A percentile compares a stretch with the other conserved stretches of the same genome.
Conservation (phyloP, 2,329 filamentous ascomycete species). For the Rosellinia necatrix region DNA sequence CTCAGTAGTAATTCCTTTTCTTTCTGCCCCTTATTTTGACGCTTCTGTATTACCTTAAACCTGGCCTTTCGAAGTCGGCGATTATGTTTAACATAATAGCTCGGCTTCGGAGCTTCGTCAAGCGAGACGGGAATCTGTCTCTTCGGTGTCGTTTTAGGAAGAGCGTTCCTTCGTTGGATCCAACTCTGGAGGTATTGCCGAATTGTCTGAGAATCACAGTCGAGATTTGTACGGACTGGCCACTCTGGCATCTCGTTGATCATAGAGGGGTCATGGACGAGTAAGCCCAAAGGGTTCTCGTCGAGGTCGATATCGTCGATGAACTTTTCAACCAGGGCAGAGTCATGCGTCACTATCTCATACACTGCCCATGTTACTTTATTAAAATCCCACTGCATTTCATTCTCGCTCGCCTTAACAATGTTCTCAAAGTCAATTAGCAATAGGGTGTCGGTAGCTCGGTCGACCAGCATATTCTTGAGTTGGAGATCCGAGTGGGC, state of each 20-base stretch:
- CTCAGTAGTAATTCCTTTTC: neutral
- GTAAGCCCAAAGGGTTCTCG: neutral
- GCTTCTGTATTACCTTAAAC: neutral
- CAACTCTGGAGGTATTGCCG: conserved; percentile 7
- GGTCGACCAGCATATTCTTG: conserved; percentile 20
- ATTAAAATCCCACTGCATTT: conserved; percentile 11
- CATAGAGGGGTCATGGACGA: neutral
- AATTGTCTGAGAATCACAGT: conserved; percentile 1
- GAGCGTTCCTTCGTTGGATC: conserved; percentile 4
- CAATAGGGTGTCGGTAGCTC: conserved; percentile 9
- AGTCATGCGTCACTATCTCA: conserved; percentile 21
- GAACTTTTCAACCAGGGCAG: neutral
- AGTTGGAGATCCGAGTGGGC: conserved; percentile 17
- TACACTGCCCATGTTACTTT: conserved; percentile 9
- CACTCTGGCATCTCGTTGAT: conserved; percentile 13
- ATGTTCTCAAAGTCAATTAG: conserved; percentile 13
- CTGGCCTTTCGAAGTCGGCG: neutral
- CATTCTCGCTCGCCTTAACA: neutral
- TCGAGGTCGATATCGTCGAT: neutral
- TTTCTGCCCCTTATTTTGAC: neutral
- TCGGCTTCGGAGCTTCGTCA: neutral
- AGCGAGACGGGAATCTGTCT: neutral
- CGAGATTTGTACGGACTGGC: conserved; percentile 2
- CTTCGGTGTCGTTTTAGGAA: neutral
- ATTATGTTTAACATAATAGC: neutral